Percentiles rank a stretch among this genome's conserved stretches.
These are phyloP conservation scores for Cyberlindnera mrakii DNA, from an alignment of 805 yeast genomes.

Conservation along the genomic window DNA sequence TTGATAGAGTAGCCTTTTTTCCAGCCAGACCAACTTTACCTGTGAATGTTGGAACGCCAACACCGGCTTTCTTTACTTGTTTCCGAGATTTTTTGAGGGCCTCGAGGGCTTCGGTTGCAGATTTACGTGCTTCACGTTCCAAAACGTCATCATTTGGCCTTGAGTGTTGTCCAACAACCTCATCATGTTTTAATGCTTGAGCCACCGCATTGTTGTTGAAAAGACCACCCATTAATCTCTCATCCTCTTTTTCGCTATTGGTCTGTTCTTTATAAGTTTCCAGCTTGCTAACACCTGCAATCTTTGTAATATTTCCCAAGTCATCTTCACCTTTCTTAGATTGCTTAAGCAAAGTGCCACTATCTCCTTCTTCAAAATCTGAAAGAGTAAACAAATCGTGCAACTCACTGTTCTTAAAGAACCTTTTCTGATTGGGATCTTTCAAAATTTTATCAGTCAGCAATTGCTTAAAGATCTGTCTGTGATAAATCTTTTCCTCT, in stretches of 20 bases:
- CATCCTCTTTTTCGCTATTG: slow-evolving; percentile 41
- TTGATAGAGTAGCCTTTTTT: slow-evolving; percentile 26
- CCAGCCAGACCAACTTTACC: slow-evolving; percentile 90
- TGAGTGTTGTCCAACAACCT: slow-evolving; percentile 49
- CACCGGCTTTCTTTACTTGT: slow-evolving; percentile 32
- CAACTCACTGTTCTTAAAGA: slow-evolving; percentile 86
- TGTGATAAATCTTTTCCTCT: slow-evolving; percentile 93
- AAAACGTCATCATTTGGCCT: slow-evolving; percentile 29
- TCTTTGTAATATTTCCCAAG: slow-evolving; percentile 52
- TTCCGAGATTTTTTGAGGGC: slow-evolving; percentile 52
- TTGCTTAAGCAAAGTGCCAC: slow-evolving; percentile 40
- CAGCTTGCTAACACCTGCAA: slow-evolving; percentile 69
- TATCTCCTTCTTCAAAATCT: slow-evolving; percentile 49
- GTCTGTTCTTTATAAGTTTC: slow-evolving; percentile 50
- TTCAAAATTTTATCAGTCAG: slow-evolving; percentile 87
- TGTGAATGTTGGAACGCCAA: slow-evolving; percentile 95
- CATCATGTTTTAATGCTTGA: slow-evolving; percentile 73
- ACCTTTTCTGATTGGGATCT: slow-evolving; percentile 91
- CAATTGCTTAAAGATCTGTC: slow-evolving; percentile 94
- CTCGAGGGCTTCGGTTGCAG: slow-evolving; percentile 46
- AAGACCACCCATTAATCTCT: slow-evolving; percentile 66
- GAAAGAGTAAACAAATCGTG: slow-evolving; percentile 87
- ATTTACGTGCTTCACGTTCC: slow-evolving; percentile 56
- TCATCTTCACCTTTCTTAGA: slow-evolving; percentile 49
- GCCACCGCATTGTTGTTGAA: slow-evolving; percentile 70